phyloP scores from a whole-genome alignment of 2,329 filamentous ascomycete species.

The Grosmannia serpens region DNA sequence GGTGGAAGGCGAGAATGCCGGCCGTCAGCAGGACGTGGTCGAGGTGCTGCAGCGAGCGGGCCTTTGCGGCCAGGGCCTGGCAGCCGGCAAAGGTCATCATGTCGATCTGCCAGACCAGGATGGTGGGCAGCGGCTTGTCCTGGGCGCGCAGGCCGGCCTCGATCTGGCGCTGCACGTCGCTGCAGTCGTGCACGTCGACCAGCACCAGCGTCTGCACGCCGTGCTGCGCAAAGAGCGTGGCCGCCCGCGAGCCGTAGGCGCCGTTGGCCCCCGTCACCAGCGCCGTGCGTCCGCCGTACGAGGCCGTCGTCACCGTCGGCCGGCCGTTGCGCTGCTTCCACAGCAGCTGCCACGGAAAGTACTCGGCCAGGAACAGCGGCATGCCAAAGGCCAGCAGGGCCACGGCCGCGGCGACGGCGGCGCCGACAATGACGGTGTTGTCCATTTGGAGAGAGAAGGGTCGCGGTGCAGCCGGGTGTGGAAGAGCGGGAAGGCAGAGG shows the following conservation, averaged over 20 bases:
- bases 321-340: conserved; percentile 21
- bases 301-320: conserved; percentile 22
- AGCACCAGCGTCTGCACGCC: conserved; percentile 23
- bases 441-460: neutral
- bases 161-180: conserved; percentile 21
- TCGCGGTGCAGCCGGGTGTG: neutral
- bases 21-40: conserved; percentile 26
- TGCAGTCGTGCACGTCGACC: conserved; percentile 23
- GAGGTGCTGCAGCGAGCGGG: conserved; percentile 17
- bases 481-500: neutral
- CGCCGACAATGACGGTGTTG: conserved; percentile 1
- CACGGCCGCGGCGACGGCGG: conserved; percentile 7
- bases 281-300: conserved; percentile 23
- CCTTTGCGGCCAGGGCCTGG: conserved; percentile 19
- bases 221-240: conserved; percentile 23
- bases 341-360: conserved; percentile 23
- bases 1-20: conserved; percentile 24
- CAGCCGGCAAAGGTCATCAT: conserved; percentile 25
- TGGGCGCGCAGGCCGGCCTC: conserved; percentile 17
- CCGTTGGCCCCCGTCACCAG: conserved; percentile 25
- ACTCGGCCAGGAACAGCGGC: conserved; percentile 21
- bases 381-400: conserved; percentile 19
- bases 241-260: conserved; percentile 24
- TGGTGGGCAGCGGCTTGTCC: conserved; percentile 18
- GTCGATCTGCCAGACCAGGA: conserved; percentile 25